Evolutionary conservation across 2,329 filamentous ascomycete genomes (phyloP).

Genomic region (Aaosphaeria arxii): DNA sequence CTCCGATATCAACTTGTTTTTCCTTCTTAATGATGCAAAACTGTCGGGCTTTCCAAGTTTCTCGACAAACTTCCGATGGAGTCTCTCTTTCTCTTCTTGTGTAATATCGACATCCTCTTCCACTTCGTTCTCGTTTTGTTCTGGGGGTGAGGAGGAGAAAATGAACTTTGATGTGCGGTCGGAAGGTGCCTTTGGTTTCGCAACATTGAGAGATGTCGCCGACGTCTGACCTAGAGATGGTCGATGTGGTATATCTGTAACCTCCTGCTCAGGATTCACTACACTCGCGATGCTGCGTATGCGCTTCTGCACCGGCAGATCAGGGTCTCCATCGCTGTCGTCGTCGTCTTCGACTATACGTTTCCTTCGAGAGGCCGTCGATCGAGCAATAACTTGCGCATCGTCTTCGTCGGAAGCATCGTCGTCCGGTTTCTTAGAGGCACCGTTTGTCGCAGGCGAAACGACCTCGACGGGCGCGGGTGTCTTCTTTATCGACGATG

Average conservation of each 20-base stretch:
- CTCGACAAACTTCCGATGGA: conserved; percentile 84
- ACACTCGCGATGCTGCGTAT: conserved; percentile 16
- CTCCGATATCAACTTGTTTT: conserved; percentile 54
- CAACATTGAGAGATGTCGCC: conserved; percentile 19
- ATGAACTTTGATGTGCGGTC: conserved; percentile 57
- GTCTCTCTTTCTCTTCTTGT: conserved; percentile 61
- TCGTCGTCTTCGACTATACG: conserved; percentile 38
- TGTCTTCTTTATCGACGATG: conserved; percentile 22
- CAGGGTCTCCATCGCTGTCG: conserved; percentile 19
- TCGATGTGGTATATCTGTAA: conserved; percentile 8
- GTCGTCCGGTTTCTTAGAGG: not conserved
- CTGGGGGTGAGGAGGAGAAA: conserved; percentile 52
- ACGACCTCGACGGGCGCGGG: conserved; percentile 17
- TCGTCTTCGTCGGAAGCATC: conserved; percentile 13
- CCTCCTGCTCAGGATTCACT: conserved; percentile 12
- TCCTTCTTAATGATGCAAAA: conserved; percentile 63
- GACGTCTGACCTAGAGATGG: conserved; percentile 20
- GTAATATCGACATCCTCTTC: conserved; percentile 50
- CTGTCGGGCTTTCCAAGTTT: conserved; percentile 87
- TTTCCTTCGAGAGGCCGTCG: conserved; percentile 15
- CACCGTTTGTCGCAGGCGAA: not conserved
- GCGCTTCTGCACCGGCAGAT: conserved; percentile 38
- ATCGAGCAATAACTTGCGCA: conserved; percentile 6
- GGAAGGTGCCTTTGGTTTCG: conserved; percentile 36
- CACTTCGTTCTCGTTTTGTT: conserved; percentile 32